Evolutionary conservation across 164 flowering plant genomes (phyloP).

Genomic region (Liriodendron chinense): DNA sequence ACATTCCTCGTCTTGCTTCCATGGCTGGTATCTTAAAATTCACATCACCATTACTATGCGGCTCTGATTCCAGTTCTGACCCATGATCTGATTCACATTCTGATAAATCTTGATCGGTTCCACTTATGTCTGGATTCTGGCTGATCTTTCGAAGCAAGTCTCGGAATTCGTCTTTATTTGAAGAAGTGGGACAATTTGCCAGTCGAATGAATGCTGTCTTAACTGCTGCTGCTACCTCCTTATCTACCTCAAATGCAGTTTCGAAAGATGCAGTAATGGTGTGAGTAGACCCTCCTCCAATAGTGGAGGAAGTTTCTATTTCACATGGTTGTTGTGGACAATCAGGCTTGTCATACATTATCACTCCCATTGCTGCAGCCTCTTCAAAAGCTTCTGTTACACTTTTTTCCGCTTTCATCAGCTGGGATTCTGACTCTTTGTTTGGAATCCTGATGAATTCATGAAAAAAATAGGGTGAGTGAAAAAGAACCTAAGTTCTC

Average conservation of each 20-base stretch:
- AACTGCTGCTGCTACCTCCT: constrained; percentile 87
- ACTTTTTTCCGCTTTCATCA: constrained; percentile 57
- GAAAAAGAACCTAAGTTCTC: background rate
- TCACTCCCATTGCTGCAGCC: constrained; percentile 73
- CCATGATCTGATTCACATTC: constrained; percentile 53
- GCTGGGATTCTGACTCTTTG: constrained; percentile 67
- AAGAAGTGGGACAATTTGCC: constrained; percentile 47
- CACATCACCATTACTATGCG: constrained; percentile 13
- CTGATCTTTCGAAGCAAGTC: constrained; percentile 63
- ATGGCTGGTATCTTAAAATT: constrained; percentile 10
- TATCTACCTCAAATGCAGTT: constrained; percentile 91
- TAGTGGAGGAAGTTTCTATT: constrained; percentile 49
- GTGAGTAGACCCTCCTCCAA: constrained; percentile 61
- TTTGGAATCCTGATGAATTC: constrained; percentile 54
- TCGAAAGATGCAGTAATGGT: constrained; percentile 77
- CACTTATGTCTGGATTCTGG: constrained; percentile 64
- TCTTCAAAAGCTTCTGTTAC: constrained; percentile 80
- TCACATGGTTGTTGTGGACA: constrained; percentile 46
- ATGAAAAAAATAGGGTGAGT: background rate
- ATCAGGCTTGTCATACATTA: constrained; percentile 74
- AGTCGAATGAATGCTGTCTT: constrained; percentile 72
- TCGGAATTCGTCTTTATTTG: constrained; percentile 54
- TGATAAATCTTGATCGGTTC: constrained; percentile 29
- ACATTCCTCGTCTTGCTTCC: constrained; percentile 14
- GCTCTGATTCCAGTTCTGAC: constrained; percentile 34